Base-by-base conservation (phyloP, 345 rosid genomes). In the Nasturtium officinale region DNA sequence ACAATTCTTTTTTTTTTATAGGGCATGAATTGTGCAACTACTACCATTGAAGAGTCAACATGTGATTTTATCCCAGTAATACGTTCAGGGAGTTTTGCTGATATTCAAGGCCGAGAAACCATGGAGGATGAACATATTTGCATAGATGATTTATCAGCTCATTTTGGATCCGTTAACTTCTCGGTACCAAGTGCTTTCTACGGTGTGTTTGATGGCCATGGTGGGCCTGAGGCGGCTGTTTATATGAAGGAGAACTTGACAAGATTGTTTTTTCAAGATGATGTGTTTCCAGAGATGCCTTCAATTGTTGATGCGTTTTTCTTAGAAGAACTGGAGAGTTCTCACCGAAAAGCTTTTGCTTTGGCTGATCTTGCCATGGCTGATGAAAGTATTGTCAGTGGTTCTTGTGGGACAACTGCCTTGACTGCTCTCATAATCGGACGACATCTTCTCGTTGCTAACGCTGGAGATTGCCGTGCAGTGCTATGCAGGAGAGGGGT, bases 151-250 rank as follows among this genome's bases (percentile, higher is more conserved):
- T 64, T 93, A 78, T 85, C 90, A 46, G 74, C 80, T 76, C 83
- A 77, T 13, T 84, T 84, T 72, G 83, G 87, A n/a, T 75, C 78
- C 51, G 21, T 33, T 23, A 72, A 74, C 67, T 73, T 56, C 77
- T 66, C 60, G 59, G 78, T 77, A 33, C 69, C 86, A 17, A 80
- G 87, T 75, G 85, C 94, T 69, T 87, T 93, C 72, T 90, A 85
- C 66, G 97, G 96, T 12, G 97, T 90, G 23, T 93, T 93, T 66
- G 94, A 87, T 82, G 98, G 98, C 9, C 98, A 93, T 55, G 97
- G 86, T 47, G 97, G 98, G 61, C 76, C 89, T 71, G 84, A 79
- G 61, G 97, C 97, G 0, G 84, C 97, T 16, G 73, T 79, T 21
- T 94, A 83, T 74, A 92, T 90, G 45, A 81, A 96, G 32, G 92